These are phyloP conservation scores for Zygosaccharomyces rouxii DNA, from an alignment of 805 yeast species.

Conservation along the genomic window DNA sequence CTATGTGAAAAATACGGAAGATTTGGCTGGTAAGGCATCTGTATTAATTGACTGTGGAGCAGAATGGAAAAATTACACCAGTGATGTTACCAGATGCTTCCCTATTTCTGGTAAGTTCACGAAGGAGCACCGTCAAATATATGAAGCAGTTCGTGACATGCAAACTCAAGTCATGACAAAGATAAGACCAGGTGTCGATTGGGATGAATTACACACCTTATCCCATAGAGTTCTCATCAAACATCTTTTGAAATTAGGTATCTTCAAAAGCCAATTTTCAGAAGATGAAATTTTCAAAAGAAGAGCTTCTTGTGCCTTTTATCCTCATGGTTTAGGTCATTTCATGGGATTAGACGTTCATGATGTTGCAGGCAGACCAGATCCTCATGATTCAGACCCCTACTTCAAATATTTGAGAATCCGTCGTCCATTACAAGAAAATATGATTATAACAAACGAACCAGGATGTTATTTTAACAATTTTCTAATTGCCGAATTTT, in stretches of 20 bases:
- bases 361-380: constrained; percentile 87
- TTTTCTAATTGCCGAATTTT: constrained; percentile 62
- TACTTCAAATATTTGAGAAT: constrained; percentile 73
- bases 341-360: constrained; percentile 92
- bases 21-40: constrained; percentile 52
- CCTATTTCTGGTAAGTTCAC: constrained; percentile 90
- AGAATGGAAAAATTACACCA: constrained; percentile 89
- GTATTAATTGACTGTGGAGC: constrained; percentile 95
- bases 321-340: constrained; percentile 96
- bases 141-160: constrained; percentile 77
- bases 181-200: constrained; percentile 74
- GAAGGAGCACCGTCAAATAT: constrained; percentile 77
- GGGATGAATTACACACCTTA: constrained; percentile 80
- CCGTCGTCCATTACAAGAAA: constrained; percentile 62
- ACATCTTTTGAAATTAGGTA: constrained; percentile 67
- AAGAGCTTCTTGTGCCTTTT: constrained; percentile 70
- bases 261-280: constrained; percentile 55
- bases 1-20: constrained; percentile 76
- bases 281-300: constrained; percentile 67
- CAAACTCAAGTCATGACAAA: constrained; percentile 64
- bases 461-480: constrained; percentile 94
- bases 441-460: constrained; percentile 90
- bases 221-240: constrained; percentile 77
- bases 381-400: constrained; percentile 80
- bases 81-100: constrained; percentile 93